Conservation (phyloP, 2,329 filamentous ascomycete species). For the Escovopsis weberi region DNA sequence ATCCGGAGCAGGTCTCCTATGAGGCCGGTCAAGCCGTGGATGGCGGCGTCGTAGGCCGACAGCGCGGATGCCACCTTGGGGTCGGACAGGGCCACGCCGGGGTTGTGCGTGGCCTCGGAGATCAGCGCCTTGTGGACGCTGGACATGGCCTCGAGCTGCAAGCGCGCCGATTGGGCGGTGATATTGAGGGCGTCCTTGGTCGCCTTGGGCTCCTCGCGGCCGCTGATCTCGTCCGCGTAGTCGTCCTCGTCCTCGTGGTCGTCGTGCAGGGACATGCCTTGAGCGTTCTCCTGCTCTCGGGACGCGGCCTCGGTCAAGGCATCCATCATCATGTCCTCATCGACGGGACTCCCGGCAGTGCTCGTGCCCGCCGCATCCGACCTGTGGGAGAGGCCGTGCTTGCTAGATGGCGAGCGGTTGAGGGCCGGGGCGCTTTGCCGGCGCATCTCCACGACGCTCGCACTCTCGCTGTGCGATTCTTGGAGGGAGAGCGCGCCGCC, state of each 20-base stretch:
- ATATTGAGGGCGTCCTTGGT: conserved; percentile 95
- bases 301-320: conserved; percentile 28
- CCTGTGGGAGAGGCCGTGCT: conserved; percentile 18
- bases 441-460: conserved; percentile 32
- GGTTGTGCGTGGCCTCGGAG: conserved; percentile 49
- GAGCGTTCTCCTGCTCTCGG: conserved; percentile 21
- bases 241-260: conserved; percentile 47
- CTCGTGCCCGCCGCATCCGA: conserved; percentile 26
- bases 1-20: conserved; percentile 82
- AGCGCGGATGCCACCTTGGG: conserved; percentile 63
- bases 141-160: conserved; percentile 82
- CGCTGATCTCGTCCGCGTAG: conserved; percentile 59
- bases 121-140: conserved; percentile 75
- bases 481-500: conserved; percentile 32
- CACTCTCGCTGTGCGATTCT: conserved; percentile 35
- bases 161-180: conserved; percentile 82
- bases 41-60: conserved; percentile 74
- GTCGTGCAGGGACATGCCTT: conserved; percentile 8
- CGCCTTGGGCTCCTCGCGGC: conserved; percentile 54
- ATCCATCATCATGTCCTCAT: conserved; percentile 39
- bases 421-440: conserved; percentile 28
- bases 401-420: conserved; percentile 14
- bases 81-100: conserved; percentile 60
- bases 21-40: conserved; percentile 72
- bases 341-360: conserved; percentile 29